phyloP scores from a whole-genome alignment of 2,329 filamentous ascomycete genomes.

The Calonectria pseudoreteaudii region DNA sequence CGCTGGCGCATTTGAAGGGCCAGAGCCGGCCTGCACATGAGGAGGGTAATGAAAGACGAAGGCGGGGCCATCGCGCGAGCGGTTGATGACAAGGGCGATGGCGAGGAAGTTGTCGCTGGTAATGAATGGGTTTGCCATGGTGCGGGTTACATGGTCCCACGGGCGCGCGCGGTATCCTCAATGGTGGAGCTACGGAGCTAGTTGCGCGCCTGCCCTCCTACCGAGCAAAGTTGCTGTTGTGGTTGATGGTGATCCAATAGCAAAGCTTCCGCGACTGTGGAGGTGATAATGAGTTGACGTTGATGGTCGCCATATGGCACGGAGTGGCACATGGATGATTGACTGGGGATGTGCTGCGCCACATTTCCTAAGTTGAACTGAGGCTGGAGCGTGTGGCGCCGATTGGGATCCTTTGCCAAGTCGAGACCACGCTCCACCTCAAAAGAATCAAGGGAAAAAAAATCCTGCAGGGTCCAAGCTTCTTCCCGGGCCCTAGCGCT shows the following conservation, averaged over 20 bases:
- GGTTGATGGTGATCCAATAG: slow-evolving; percentile 26
- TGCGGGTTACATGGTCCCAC: slow-evolving; percentile 36
- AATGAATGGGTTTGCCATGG: slow-evolving; percentile 60
- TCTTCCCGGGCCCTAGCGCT: not conserved
- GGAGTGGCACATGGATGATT: not conserved
- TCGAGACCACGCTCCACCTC: not conserved
- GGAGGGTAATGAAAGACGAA: slow-evolving; percentile 92
- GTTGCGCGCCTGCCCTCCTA: not conserved
- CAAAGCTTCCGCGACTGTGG: slow-evolving; percentile 28
- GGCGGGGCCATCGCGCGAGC: slow-evolving; percentile 81
- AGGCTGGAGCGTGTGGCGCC: slow-evolving; percentile 6
- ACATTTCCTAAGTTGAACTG: slow-evolving; percentile 12
- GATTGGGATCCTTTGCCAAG: not conserved
- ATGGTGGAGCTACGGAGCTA: not conserved
- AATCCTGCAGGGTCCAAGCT: not conserved
- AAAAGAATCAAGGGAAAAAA: not conserved
- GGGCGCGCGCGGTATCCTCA: not conserved
- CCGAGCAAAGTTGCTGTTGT: slow-evolving; percentile 20
- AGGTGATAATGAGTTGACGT: slow-evolving; percentile 22
- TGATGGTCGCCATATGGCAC: slow-evolving; percentile 5
- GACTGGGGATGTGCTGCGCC: slow-evolving; percentile 26
- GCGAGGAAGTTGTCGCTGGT: slow-evolving; percentile 71
- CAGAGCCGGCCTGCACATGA: slow-evolving; percentile 55
- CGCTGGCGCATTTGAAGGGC: slow-evolving; percentile 47
- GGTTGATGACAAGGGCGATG: slow-evolving; percentile 79